A percentile compares a stretch with the other conserved stretches of the same genome.
phyloP scores from a whole-genome alignment of 148 eudicot species.

The Diospyros lotus region DNA sequence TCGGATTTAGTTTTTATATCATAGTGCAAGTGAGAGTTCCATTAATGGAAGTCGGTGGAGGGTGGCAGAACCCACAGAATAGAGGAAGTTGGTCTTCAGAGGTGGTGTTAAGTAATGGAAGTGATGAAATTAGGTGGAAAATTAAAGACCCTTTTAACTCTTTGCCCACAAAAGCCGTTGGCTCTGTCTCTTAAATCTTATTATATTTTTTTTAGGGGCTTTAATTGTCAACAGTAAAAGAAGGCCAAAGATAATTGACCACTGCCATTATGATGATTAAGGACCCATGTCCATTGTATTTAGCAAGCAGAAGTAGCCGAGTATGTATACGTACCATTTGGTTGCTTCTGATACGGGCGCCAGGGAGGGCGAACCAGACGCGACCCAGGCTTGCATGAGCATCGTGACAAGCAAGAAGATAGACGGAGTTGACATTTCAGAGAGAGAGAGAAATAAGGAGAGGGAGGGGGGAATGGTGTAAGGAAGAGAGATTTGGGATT shows the following conservation, averaged over 20 bases:
- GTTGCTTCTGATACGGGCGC: conserved; percentile 15
- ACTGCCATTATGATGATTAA: too few relatives aligned
- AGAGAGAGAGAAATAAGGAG: neutral
- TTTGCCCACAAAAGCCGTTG: conserved; percentile 26
- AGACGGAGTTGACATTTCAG: conserved; percentile 14
- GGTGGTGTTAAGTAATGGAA: neutral
- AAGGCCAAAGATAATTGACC: too few relatives aligned
- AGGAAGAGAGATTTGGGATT: neutral
- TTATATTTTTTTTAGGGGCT: neutral
- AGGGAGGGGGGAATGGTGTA: conserved; percentile 7
- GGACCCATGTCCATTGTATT: too few relatives aligned
- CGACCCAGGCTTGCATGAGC: conserved; percentile 8
- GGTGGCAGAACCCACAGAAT: neutral
- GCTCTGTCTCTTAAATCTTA: neutral
- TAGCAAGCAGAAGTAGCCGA: neutral
- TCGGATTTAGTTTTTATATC: neutral
- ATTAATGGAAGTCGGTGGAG: neutral
- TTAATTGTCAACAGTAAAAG: too few relatives aligned
- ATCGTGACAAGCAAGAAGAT: conserved; percentile 6
- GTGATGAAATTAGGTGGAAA: conserved; percentile 18
- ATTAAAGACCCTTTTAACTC: conserved; percentile 17
- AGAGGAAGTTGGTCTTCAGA: neutral
- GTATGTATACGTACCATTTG: conserved; percentile 16
- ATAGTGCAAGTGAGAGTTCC: neutral
- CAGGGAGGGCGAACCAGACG: conserved; percentile 11